phyloP scores from a whole-genome alignment of 1,284 basidiomycete genomes.

The Trichosporon sp. region DNA sequence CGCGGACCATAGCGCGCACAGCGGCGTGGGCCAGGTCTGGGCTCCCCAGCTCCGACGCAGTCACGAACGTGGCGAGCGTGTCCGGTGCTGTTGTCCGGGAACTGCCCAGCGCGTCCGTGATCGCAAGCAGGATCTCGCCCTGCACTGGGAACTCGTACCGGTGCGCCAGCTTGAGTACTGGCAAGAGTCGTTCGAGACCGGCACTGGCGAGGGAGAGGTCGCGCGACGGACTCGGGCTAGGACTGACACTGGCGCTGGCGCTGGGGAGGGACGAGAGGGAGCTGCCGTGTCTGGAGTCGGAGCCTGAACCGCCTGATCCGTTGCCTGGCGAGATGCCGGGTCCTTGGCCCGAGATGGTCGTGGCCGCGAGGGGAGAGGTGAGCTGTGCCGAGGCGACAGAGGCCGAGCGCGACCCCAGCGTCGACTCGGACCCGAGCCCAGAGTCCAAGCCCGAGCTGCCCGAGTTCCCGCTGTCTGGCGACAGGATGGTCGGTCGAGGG shows the following conservation, averaged over 20 bases:
- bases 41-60: neutral
- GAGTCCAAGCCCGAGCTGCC: neutral
- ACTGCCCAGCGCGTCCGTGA: neutral
- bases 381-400: neutral
- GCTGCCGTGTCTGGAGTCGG: neutral
- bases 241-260: neutral
- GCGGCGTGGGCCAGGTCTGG: constrained; percentile 2
- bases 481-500: neutral
- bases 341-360: neutral
- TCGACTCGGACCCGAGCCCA: neutral
- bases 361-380: neutral
- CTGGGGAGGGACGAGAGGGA: neutral
- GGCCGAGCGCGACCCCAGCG: neutral
- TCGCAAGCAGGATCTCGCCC: neutral
- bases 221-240: neutral
- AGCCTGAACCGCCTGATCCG: neutral
- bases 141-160: constrained; percentile 8
- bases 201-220: neutral
- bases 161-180: neutral
- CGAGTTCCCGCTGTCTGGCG: neutral
- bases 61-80: neutral
- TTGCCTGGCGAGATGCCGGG: neutral
- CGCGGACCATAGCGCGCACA: neutral
- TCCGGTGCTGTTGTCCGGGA: neutral
- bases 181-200: neutral